Base-by-base conservation (phyloP, 106 monocot genomes). In the Hemerocallis citrina region DNA sequence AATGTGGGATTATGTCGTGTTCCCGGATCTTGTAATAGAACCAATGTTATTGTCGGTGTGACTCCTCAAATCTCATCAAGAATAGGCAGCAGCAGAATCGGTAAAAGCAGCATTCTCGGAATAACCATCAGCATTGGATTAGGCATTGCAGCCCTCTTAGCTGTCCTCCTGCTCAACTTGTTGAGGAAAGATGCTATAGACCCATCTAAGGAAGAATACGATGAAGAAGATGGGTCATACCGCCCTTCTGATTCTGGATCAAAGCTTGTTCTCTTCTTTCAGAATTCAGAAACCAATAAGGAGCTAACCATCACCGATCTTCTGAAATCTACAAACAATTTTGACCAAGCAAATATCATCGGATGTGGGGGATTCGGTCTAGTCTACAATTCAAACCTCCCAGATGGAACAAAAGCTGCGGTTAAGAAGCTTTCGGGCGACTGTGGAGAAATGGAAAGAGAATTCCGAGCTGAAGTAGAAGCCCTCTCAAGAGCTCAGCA, bases 311-410 rank as follows among this genome's bases (percentile, higher is more conserved):
- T 81, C 55, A 55, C 21, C 37, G 85, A 85, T 30, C 66, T 85
- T 31, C 31, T 85, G 56, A 85, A 59, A 52, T 77, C 85, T 22
- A 86, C 85, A 15, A 81, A 77, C 66, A 78, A 81, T 51, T 85
- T 85, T 38, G 85, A 85, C 38, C 81, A 81, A 68, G 74, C 70
- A 23, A 81, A 86, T 58, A 86, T 86, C 20, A 75, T 86, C n/a
- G 85, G 85, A 0, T 86, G 77, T 30, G 85, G 85, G 9, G 85
- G 85, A 3, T 86, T 86, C 56, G 81, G 85, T 11, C 63, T 86
- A 30, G 85, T 86, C 7, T 86, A 81, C 74, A 81, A 81, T 59
- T 77, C 85, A 13, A 68, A 55, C 38, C 72, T 86, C 10, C 77
- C 77, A 6, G 71, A 86, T 61, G 81, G 77, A 23, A 71, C 78